Evolutionary conservation across 1,284 basidiomycete genomes (phyloP), one percentile per base, ranked within the genome.

Genomic region (Anthracocystis setariae): DNA sequence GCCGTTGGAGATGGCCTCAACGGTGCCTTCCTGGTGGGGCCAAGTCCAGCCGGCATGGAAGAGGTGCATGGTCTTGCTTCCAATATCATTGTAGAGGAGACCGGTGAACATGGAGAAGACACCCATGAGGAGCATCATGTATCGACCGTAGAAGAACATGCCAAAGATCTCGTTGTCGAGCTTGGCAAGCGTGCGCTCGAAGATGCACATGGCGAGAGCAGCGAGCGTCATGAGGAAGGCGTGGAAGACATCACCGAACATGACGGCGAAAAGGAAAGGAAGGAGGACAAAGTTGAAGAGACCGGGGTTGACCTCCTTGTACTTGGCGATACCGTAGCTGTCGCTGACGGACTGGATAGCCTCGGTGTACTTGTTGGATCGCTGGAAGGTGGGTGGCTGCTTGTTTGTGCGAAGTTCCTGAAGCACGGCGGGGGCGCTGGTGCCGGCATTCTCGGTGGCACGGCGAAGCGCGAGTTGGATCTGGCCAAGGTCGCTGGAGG

Each of bases 211-310:
- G 65, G 88, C 88, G 8, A 90, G 71, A 2, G 92, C 94, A 21
- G 90, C 88, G 35, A 88, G 80, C 74, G 92, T 87, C 80, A 93
- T 91, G 81, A 98, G 89, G 66, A 90, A 86, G 42, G 93, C 96
- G 84, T 99, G 95, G 10, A 96, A 96, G 82, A 98, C 92, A 84
- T 99, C 95, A 81, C 95, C 96, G 83, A 99, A 99, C 95, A 99
- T 98, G 85, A 98, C 92, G 12, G 94, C 95, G 79, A 98, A 99
- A 77, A 99, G 85, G 89, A 99, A 98, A 0, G 96, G 96, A 88
- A 97, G 97, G 2, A 93, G 95, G 81, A 94, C 88, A 77, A 96
- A 88, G 3, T 94, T 92, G 83, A 94, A 95, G 38, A 98, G 85
- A 73, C 95, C 96, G 10, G 96, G 95, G 83, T 98, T 98, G 84